Percentiles rank a stretch among this genome's conserved stretches.
phyloP scores from a whole-genome alignment of 2,329 filamentous ascomycete species.

The Ramularia collo-cygni region DNA sequence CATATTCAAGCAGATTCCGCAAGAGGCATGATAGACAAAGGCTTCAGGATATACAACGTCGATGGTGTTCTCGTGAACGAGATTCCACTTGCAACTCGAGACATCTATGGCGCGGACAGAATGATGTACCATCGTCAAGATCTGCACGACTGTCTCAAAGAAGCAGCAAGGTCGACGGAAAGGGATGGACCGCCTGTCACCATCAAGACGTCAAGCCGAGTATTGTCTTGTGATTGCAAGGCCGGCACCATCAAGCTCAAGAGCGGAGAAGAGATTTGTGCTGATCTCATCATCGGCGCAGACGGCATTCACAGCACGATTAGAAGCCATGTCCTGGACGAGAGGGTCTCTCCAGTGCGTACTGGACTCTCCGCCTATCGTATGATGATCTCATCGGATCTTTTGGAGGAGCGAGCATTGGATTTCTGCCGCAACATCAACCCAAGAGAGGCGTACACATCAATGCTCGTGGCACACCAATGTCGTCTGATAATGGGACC shows the following conservation, averaged over 20 bases:
- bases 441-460: conserved; percentile 36
- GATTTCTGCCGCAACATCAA: conserved; percentile 24
- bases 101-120: conserved; percentile 34
- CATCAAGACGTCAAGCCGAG: conserved; percentile 25
- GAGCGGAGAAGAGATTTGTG: conserved; percentile 22
- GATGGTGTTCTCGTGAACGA: conserved; percentile 30
- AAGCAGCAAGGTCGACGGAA: conserved; percentile 20
- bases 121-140: conserved; percentile 40
- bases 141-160: conserved; percentile 30
- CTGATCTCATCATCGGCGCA: conserved; percentile 28
- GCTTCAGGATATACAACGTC: conserved; percentile 32
- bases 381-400: conserved; percentile 27
- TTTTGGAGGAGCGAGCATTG: conserved; percentile 14
- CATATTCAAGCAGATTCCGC: conserved; percentile 21
- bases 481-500: conserved; percentile 40
- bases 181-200: conserved; percentile 21
- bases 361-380: conserved; percentile 38
- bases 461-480: conserved; percentile 42
- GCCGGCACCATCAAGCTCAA: conserved; percentile 26
- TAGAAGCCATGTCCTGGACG: too few relatives aligned
- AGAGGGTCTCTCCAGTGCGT: conserved; percentile 23
- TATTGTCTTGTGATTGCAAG: conserved; percentile 19
- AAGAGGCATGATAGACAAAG: conserved; percentile 31
- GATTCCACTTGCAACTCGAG: conserved; percentile 26
- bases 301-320: conserved; percentile 27